phyloP scores from a whole-genome alignment of 306 rosid genomes.

The Spatholobus suberectus region DNA sequence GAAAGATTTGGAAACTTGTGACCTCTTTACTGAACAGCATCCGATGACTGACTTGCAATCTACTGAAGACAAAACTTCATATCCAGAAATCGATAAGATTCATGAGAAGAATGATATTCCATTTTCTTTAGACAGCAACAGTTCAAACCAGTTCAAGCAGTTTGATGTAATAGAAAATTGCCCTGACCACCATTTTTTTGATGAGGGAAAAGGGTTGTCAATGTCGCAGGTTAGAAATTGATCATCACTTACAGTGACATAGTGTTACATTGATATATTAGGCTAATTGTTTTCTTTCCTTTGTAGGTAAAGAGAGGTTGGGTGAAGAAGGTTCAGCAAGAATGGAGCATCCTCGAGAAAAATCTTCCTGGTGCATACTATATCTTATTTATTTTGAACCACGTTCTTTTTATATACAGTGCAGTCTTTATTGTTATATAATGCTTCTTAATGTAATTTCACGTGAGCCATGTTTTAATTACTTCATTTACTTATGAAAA shows the following conservation, averaged over 20 bases:
- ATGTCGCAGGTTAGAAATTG: conserved; percentile 70
- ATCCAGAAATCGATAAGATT: conserved; percentile 48
- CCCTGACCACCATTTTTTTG: conserved; percentile 77
- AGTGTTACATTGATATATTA: conserved; percentile 23
- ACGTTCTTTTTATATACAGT: background rate
- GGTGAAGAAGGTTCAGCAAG: conserved; percentile 91
- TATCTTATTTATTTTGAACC: conserved; percentile 27
- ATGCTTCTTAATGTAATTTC: background rate
- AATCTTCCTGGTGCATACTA: conserved; percentile 81
- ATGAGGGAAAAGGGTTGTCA: conserved; percentile 51
- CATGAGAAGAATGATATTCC: conserved; percentile 45
- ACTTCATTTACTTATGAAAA: conserved; percentile 26
- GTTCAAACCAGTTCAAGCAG: conserved; percentile 60
- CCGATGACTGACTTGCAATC: conserved; percentile 47
- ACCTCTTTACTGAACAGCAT: conserved; percentile 50
- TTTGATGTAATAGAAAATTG: conserved; percentile 76
- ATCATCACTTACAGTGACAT: background rate
- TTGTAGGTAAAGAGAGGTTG: conserved; percentile 74
- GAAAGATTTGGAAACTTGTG: conserved; percentile 58
- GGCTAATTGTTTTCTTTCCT: conserved; percentile 37
- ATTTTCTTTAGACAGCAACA: conserved; percentile 44
- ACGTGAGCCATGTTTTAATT: conserved; percentile 7
- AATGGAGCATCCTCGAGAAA: conserved; percentile 88
- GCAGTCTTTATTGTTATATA: conserved; percentile 8
- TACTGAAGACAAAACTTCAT: conserved; percentile 39